Percentiles rank a stretch among this genome's conserved stretches.
These are phyloP conservation scores for Malus fusca DNA, from an alignment of 306 rosid genomes.

Conservation along the genomic window DNA sequence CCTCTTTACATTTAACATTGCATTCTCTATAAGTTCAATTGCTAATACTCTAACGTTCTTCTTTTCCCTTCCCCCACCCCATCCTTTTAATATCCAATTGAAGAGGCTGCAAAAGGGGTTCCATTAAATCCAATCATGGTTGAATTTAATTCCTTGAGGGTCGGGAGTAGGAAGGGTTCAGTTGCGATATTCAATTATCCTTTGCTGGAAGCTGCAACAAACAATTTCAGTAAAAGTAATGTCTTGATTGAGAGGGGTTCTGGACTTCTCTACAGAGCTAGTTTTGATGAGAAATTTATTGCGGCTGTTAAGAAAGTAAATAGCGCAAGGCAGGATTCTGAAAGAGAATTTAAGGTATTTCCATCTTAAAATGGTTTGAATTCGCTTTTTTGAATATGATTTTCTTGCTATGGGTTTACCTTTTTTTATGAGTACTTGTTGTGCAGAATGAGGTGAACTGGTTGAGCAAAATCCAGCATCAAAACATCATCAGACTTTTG, in stretches of 20 bases:
- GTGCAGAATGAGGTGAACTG: constrained; percentile 84
- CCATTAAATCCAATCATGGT: constrained; percentile 35
- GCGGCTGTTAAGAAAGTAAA: constrained; percentile 73
- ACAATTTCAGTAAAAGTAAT: constrained; percentile 54
- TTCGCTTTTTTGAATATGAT: background rate
- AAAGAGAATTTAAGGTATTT: constrained; percentile 68
- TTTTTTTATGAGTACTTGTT: background rate
- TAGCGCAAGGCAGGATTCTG: constrained; percentile 32
- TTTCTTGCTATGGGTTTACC: constrained; percentile 17
- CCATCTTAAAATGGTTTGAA: constrained; percentile 7
- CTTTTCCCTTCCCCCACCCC: constrained; percentile 6
- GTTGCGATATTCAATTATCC: constrained; percentile 62
- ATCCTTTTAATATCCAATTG: constrained; percentile 6
- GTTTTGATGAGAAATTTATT: constrained; percentile 52
- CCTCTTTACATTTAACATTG: constrained; percentile 6
- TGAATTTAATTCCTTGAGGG: constrained; percentile 46
- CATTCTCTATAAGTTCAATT: background rate
- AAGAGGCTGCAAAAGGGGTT: constrained; percentile 51
- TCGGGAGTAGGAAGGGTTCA: constrained; percentile 55
- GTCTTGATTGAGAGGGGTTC: constrained; percentile 53
- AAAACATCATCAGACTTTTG: constrained; percentile 69
- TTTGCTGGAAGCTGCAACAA: constrained; percentile 67
- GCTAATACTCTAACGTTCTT: background rate
- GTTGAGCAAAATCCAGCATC: constrained; percentile 74
- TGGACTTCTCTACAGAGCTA: constrained; percentile 53